Percentiles rank a stretch among this genome's conserved stretches.
These are phyloP conservation scores for Salix viminalis DNA, from an alignment of 345 rosid species.

Conservation along the genomic window DNA sequence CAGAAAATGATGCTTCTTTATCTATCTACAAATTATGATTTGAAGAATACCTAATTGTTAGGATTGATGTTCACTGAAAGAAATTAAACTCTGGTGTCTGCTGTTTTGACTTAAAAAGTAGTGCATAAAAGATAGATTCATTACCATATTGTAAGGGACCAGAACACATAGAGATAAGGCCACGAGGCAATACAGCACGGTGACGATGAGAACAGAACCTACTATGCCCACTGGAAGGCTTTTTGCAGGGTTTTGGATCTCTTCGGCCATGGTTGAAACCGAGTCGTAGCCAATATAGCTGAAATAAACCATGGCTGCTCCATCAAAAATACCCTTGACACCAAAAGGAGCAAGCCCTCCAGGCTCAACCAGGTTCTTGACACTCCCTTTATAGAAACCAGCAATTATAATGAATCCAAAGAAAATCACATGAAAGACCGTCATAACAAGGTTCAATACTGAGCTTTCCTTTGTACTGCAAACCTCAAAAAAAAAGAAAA, in stretches of 20 bases:
- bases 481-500: not conserved
- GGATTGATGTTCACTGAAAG: not conserved
- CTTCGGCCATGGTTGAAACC: constrained; percentile 91
- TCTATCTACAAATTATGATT: constrained; percentile 41
- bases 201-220: constrained; percentile 75
- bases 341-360: constrained; percentile 80
- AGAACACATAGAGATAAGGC: constrained; percentile 68
- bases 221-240: constrained; percentile 79
- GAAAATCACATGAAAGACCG: constrained; percentile 73
- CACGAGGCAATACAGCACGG: constrained; percentile 74
- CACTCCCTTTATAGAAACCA: constrained; percentile 59
- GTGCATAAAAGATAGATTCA: not conserved
- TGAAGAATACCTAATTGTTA: not conserved
- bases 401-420: constrained; percentile 73
- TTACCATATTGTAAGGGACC: constrained; percentile 80
- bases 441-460: constrained; percentile 69
- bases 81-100: not conserved
- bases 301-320: constrained; percentile 86
- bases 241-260: constrained; percentile 74
- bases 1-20: constrained; percentile 55
- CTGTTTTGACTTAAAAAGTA: constrained; percentile 1
- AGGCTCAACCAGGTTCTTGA: constrained; percentile 61
- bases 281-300: constrained; percentile 94
- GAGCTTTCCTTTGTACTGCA: constrained; percentile 97
- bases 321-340: constrained; percentile 62